Evolutionary conservation across 345 rosid genomes (phyloP).

Genomic region (Populus euphratica): DNA sequence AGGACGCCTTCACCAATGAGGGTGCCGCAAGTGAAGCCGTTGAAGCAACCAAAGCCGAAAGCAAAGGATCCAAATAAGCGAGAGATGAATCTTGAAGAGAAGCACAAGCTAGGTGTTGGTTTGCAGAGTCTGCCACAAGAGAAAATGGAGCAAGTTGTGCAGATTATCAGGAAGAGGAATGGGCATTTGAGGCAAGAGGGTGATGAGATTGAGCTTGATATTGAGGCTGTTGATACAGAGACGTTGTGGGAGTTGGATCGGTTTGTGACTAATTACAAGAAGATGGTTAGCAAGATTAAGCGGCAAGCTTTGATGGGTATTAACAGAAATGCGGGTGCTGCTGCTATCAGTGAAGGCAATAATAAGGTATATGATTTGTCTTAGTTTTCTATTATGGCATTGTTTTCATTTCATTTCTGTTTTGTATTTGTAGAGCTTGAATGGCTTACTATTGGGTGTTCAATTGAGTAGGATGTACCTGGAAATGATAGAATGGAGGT

Average conservation of each 20-base stretch:
- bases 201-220: conserved; percentile 79
- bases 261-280: conserved; percentile 71
- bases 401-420: background rate
- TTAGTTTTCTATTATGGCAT: background rate
- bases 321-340: conserved; percentile 15
- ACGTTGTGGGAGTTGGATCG: conserved; percentile 85
- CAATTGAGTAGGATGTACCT: conserved; percentile 25
- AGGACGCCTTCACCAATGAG: conserved; percentile 36
- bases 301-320: conserved; percentile 55
- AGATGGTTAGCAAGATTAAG: conserved; percentile 72
- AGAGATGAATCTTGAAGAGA: conserved; percentile 66
- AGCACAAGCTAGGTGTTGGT: conserved; percentile 62
- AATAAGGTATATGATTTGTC: conserved; percentile 30
- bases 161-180: conserved; percentile 70
- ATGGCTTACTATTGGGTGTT: background rate
- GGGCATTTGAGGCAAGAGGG: conserved; percentile 69
- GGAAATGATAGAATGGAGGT: conserved; percentile 40
- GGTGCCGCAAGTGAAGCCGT: conserved; percentile 35
- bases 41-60: conserved; percentile 69
- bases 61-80: conserved; percentile 81
- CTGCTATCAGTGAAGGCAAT: conserved; percentile 19
- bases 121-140: conserved; percentile 76
- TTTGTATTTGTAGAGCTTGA: background rate
- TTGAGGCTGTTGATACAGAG: conserved; percentile 70
- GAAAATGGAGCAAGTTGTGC: conserved; percentile 78